Conservation (phyloP, 192 early-diverging fungal genomes). For the Gryganskiella cystojenkinii region DNA sequence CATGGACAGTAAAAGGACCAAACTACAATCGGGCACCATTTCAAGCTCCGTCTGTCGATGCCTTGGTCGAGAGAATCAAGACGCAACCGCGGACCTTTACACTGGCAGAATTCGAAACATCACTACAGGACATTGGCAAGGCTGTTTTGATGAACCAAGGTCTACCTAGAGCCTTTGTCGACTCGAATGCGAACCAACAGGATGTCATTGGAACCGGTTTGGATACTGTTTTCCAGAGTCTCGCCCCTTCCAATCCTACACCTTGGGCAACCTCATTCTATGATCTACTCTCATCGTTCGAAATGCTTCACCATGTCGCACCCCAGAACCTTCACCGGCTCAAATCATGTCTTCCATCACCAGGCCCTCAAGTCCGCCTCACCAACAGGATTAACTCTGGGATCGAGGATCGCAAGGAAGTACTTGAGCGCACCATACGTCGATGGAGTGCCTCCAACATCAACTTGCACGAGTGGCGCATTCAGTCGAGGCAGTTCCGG, state of each 20-base stretch:
- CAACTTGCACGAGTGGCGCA: slow-evolving; percentile 29
- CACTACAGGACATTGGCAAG: slow-evolving; percentile 18
- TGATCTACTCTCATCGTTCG: not conserved
- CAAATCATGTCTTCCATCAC: not conserved
- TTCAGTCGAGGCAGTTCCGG: slow-evolving; percentile 35
- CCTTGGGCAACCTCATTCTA: slow-evolving; percentile 3
- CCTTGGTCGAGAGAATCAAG: slow-evolving; percentile 1
- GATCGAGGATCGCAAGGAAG: no score
- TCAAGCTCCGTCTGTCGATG: not conserved
- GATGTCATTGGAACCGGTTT: slow-evolving; percentile 34
- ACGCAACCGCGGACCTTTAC: not conserved
- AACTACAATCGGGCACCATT: not conserved
- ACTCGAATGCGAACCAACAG: slow-evolving; percentile 18
- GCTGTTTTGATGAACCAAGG: slow-evolving; percentile 10
- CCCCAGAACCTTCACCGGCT: not conserved
- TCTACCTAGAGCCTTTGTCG: slow-evolving; percentile 12
- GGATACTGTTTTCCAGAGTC: slow-evolving; percentile 2
- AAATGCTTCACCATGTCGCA: not conserved
- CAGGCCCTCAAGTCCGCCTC: not conserved
- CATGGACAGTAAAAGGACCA: not conserved
- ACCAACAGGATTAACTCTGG: no score
- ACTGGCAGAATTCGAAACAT: slow-evolving; percentile 9
- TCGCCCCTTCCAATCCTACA: not conserved
- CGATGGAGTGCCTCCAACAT: no score
- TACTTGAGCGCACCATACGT: no score